phyloP scores from a whole-genome alignment of 306 rosid genomes.

The Castanopsis chinensis region DNA sequence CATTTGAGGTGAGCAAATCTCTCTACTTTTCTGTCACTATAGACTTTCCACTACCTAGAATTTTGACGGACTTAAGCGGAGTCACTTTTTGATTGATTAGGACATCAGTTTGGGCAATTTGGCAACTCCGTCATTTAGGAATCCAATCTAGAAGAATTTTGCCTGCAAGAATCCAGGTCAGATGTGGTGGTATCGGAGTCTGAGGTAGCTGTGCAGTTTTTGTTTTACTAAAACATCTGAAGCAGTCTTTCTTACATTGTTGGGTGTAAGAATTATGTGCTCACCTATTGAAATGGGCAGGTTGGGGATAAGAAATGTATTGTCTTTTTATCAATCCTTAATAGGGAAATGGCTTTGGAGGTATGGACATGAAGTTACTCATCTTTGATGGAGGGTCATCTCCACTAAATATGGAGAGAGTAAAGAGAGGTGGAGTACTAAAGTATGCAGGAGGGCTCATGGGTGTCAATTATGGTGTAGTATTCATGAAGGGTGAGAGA shows the following conservation, averaged over 20 bases:
- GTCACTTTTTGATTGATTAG: not conserved
- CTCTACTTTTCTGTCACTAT: not conserved
- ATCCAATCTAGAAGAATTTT: not conserved
- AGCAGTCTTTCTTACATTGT: not conserved
- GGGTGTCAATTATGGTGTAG: no score
- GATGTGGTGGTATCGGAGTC: not conserved
- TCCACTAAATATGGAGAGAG: no score
- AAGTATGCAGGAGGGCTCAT: no score
- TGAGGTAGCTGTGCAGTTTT: not conserved
- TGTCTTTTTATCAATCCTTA: no score
- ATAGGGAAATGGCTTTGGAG: no score
- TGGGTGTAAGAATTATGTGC: no score
- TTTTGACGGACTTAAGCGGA: not conserved
- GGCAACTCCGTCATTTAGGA: not conserved
- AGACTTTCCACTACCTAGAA: not conserved
- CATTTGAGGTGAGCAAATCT: not conserved
- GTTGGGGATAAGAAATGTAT: no score
- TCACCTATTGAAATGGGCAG: no score
- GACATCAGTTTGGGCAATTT: not conserved
- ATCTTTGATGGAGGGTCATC: no score
- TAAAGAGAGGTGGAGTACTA: no score
- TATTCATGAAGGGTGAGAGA: no score
- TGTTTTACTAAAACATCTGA: not conserved
- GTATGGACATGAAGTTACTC: no score
- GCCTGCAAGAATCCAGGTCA: not conserved